A percentile compares a stretch with the other conserved stretches of the same genome.
Conservation (phyloP, 225 moss, liverwort and hornwort genomes). For the Neckera pumila region DNA sequence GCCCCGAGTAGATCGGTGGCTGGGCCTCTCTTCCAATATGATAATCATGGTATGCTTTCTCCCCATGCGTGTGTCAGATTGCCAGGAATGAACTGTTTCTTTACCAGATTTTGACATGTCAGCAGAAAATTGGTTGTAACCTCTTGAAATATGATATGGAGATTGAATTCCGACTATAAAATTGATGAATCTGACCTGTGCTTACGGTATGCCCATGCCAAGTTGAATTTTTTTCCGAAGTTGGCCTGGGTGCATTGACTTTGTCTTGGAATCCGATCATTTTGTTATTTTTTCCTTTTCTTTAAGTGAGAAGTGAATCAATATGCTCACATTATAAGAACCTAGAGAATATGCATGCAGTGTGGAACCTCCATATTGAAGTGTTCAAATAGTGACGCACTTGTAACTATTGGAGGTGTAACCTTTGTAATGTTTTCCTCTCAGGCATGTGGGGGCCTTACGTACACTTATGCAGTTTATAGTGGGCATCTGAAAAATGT, state of each 20-base stretch:
- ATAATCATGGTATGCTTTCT: conserved; percentile 31
- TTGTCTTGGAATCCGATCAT: neutral
- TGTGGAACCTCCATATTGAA: neutral
- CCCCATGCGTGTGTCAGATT: neutral
- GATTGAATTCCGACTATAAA: neutral
- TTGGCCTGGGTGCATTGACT: neutral
- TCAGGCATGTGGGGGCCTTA: conserved; percentile 52
- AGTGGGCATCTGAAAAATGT: conserved; percentile 50
- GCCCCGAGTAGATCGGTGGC: conserved; percentile 52
- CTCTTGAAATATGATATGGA: neutral
- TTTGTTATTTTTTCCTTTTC: neutral
- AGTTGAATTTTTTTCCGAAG: neutral
- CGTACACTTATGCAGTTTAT: conserved; percentile 53
- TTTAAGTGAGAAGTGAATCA: neutral
- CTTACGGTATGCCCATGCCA: neutral
- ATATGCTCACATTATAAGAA: neutral
- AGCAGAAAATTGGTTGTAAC: neutral
- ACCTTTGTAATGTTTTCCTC: neutral
- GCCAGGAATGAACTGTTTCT: neutral
- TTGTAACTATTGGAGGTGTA: neutral
- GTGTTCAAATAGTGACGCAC: neutral
- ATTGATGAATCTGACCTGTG: neutral
- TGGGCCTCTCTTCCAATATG: conserved; percentile 58
- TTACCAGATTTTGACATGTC: neutral
- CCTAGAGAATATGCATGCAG: neutral